These are phyloP conservation scores for Centrapalus pauciflorus DNA, from an alignment of 129 eudicot genomes.

Conservation along the genomic window DNA sequence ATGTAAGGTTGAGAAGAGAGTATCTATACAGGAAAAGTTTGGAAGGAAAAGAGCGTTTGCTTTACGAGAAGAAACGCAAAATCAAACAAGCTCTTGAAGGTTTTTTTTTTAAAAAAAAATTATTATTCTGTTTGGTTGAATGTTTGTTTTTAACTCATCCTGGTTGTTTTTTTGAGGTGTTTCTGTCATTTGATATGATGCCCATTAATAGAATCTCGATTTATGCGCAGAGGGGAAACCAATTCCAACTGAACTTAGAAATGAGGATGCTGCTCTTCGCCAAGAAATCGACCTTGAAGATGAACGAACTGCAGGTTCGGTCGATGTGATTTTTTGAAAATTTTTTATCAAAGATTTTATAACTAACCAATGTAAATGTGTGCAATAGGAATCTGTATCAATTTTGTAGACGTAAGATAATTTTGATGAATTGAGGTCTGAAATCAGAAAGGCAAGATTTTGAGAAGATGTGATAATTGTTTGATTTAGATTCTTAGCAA, in stretches of 20 bases:
- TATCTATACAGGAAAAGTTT: slow-evolving; percentile 80
- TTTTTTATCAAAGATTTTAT: not conserved
- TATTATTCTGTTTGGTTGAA: not conserved
- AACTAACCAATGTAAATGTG: not conserved
- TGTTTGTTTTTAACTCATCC: not conserved
- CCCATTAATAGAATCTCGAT: not conserved
- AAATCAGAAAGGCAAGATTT: not conserved
- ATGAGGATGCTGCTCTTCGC: slow-evolving; percentile 92
- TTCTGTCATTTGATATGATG: not conserved
- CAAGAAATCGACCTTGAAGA: slow-evolving; percentile 94
- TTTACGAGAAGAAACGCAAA: slow-evolving; percentile 93
- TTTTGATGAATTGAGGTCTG: not conserved
- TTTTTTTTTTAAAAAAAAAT: no score
- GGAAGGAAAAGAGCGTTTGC: slow-evolving; percentile 92
- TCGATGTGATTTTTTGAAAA: not conserved
- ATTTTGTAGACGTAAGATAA: no score
- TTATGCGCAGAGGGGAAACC: slow-evolving; percentile 81
- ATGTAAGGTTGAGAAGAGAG: slow-evolving; percentile 74
- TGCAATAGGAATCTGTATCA: no score
- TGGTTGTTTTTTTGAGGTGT: not conserved
- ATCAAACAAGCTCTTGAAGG: slow-evolving; percentile 88
- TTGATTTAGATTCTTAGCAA: no score
- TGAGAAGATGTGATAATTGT: not conserved
- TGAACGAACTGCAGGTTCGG: slow-evolving; percentile 65
- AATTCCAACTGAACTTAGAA: slow-evolving; percentile 91